Percentiles rank a stretch among this genome's conserved stretches.
Conservation (phyloP, 345 rosid genomes). For the Angophora floribunda region DNA sequence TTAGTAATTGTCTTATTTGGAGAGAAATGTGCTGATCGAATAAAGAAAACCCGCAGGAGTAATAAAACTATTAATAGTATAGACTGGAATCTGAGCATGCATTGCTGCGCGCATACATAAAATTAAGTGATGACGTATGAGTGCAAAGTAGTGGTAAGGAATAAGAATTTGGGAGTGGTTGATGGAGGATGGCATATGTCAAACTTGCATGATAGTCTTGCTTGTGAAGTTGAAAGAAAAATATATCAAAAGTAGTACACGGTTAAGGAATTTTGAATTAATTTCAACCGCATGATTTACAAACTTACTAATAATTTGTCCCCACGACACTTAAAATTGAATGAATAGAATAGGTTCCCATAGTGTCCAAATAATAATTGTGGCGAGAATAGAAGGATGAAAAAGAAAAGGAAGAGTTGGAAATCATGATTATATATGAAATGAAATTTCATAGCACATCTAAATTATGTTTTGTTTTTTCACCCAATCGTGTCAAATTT, state of each 20-base stretch:
- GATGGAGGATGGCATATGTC: no score
- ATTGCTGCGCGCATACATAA: no score
- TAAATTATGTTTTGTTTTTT: neutral
- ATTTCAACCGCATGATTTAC: no score
- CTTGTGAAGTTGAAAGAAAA: no score
- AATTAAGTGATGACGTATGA: no score
- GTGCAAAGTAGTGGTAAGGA: no score
- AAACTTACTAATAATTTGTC: neutral
- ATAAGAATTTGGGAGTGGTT: no score
- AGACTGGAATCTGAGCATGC: no score
- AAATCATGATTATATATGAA: neutral
- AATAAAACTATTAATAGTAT: neutral
- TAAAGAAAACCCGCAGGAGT: neutral
- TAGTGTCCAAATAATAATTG: neutral
- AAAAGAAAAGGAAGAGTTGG: neutral
- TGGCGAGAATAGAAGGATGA: neutral
- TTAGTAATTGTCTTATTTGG: neutral
- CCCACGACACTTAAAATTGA: neutral
- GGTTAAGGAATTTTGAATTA: no score
- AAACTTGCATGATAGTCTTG: no score
- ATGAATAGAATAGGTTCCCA: neutral
- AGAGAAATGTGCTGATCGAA: neutral
- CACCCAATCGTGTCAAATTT: rapidly evolving
- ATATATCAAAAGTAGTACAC: no score
- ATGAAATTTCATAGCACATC: neutral